A percentile compares a stretch with the other conserved stretches of the same genome.
Evolutionary conservation across 2,329 filamentous ascomycete species (phyloP).

Genomic region (Chrysoporthe austroafricana): DNA sequence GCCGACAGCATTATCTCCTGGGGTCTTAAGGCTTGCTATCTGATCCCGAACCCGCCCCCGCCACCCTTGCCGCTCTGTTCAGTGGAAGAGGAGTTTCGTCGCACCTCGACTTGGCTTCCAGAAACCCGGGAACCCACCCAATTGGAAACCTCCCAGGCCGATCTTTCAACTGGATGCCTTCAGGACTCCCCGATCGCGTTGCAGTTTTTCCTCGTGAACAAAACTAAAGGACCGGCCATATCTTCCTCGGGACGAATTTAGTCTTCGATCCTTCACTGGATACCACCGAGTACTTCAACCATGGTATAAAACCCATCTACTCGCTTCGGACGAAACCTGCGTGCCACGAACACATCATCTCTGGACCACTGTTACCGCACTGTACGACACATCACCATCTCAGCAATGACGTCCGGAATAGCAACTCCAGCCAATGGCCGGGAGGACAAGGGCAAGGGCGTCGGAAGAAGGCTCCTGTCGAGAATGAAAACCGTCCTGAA

Average conservation of each 20-base stretch:
- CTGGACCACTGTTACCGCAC: neutral
- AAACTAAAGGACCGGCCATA: no score
- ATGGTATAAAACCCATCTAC: slow-evolving; percentile 4
- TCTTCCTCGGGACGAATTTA: neutral
- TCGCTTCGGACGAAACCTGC: neutral
- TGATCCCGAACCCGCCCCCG: neutral
- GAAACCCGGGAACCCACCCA: no score
- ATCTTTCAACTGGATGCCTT: no score
- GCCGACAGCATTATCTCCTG: neutral
- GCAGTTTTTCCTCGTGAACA: no score
- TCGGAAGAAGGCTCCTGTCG: slow-evolving; percentile 50
- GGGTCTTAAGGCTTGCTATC: neutral
- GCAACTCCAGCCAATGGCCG: slow-evolving; percentile 41
- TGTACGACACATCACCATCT: neutral
- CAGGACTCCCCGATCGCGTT: no score
- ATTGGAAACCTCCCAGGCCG: no score
- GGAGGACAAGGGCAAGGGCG: slow-evolving; percentile 51
- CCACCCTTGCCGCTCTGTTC: neutral
- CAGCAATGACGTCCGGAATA: slow-evolving; percentile 50
- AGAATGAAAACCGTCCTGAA: slow-evolving; percentile 56
- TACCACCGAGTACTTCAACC: neutral
- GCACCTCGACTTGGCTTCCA: neutral
- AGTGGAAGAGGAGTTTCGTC: neutral
- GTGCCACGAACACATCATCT: slow-evolving; percentile 1
- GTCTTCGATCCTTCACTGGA: neutral